Evolutionary conservation across 805 yeast species (phyloP).

Genomic region (Candida nemodendra): DNA sequence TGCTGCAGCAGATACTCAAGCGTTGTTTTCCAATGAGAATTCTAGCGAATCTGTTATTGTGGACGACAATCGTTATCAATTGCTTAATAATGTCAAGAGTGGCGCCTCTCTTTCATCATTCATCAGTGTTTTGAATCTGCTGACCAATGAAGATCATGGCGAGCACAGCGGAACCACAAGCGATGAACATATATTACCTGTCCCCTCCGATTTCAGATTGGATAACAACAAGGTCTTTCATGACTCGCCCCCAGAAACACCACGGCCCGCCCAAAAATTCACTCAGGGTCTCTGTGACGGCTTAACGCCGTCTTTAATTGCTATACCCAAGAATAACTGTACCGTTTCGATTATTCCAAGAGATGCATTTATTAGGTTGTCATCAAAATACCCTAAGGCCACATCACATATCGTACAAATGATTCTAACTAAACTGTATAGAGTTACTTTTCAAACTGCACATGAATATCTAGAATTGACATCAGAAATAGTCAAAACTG

Average conservation of each 20-base stretch:
- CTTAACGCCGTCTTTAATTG: slow-evolving; percentile 45
- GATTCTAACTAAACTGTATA: slow-evolving; percentile 79
- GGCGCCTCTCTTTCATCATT: slow-evolving; percentile 86
- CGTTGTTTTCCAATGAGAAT: slow-evolving; percentile 29
- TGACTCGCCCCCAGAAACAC: slow-evolving; percentile 11
- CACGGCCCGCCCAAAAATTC: neutral
- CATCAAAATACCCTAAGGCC: slow-evolving; percentile 76
- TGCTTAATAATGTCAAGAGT: slow-evolving; percentile 74
- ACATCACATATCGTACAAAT: slow-evolving; percentile 94
- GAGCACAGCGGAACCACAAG: slow-evolving; percentile 1
- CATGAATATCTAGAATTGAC: slow-evolving; percentile 86
- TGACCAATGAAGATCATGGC: slow-evolving; percentile 31
- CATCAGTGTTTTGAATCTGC: slow-evolving; percentile 73
- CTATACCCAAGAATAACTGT: slow-evolving; percentile 69
- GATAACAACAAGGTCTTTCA: slow-evolving; percentile 15
- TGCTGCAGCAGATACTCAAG: slow-evolving; percentile 22
- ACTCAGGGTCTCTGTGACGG: neutral
- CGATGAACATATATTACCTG: slow-evolving; percentile 8
- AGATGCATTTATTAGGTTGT: slow-evolving; percentile 71
- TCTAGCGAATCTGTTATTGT: slow-evolving; percentile 44
- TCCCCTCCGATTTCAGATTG: slow-evolving; percentile 17
- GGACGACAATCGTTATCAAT: slow-evolving; percentile 63
- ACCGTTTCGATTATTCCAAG: slow-evolving; percentile 92
- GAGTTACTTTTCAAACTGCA: slow-evolving; percentile 90
- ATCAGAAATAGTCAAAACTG: slow-evolving; percentile 75